Conservation (phyloP, 169 alveolate genomes). For the Condylostoma magnum region DNA sequence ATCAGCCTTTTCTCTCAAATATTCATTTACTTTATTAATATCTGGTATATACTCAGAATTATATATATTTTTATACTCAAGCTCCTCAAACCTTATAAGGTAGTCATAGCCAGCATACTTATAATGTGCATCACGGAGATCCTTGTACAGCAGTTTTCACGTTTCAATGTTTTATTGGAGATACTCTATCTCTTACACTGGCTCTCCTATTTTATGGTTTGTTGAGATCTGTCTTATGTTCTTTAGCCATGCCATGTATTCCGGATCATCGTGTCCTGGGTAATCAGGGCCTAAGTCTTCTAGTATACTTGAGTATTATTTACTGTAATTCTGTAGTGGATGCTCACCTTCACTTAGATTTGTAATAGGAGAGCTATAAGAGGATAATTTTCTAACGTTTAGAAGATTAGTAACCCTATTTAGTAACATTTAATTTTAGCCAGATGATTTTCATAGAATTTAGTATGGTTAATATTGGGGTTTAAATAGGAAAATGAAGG, state of each 20-base stretch:
- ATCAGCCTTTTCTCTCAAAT: slow-evolving; percentile 45
- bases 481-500: too few species aligned
- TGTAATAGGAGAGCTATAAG: too few species aligned
- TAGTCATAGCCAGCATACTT: background rate
- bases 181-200: background rate
- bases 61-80: background rate
- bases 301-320: too few species aligned
- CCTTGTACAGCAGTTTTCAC: background rate
- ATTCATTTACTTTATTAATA: background rate
- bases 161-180: background rate
- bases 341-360: too few species aligned
- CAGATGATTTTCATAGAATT: too few species aligned
- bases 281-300: background rate
- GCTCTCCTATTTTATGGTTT: background rate
- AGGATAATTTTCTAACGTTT: too few species aligned
- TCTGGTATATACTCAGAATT: background rate
- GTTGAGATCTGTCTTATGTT: background rate
- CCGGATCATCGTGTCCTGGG: background rate
- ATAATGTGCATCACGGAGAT: background rate
- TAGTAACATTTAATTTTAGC: too few species aligned
- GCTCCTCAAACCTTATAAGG: background rate
- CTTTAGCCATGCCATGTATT: background rate
- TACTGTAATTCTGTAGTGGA: too few species aligned
- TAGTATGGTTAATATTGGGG: too few species aligned
- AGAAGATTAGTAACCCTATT: too few species aligned